phyloP scores from a whole-genome alignment of 2,329 filamentous ascomycete genomes.

The Phyllosticta citrichinensis region DNA sequence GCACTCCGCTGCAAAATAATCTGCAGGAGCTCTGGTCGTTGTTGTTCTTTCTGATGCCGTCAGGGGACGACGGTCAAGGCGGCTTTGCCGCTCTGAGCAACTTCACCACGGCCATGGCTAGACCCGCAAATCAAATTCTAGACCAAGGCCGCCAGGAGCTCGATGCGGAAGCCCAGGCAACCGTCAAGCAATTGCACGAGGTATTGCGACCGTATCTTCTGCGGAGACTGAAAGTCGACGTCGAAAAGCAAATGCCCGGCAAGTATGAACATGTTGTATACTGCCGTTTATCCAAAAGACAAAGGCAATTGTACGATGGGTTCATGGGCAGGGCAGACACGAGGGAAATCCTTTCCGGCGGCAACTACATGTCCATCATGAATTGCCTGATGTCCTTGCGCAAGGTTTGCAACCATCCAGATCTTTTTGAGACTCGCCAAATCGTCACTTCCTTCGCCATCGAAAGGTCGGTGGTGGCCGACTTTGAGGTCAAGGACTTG shows the following conservation, averaged over 20 bases:
- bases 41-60: constrained; percentile 91
- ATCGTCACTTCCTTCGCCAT: constrained; percentile 97
- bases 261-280: constrained; percentile 98
- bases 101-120: constrained; percentile 92
- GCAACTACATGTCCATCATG: constrained; percentile 96
- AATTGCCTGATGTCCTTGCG: constrained; percentile 96
- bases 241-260: constrained; percentile 97
- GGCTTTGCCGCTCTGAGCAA: constrained; percentile 92
- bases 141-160: constrained; percentile 90
- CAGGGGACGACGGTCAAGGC: constrained; percentile 70
- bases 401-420: constrained; percentile 97
- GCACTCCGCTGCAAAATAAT: constrained; percentile 94
- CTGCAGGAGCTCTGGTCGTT: constrained; percentile 94
- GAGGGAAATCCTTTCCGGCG: constrained; percentile 75
- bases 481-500: constrained; percentile 63
- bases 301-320: constrained; percentile 91
- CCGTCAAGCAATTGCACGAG: constrained; percentile 89
- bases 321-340: constrained; percentile 89
- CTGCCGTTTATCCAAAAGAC: constrained; percentile 87
- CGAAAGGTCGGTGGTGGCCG: constrained; percentile 63
- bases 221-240: constrained; percentile 84
- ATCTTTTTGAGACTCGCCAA: constrained; percentile 88
- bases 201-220: constrained; percentile 87
- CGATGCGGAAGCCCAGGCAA: constrained; percentile 84
- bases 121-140: constrained; percentile 89